Evolutionary conservation across 1,284 basidiomycete genomes (phyloP).

Genomic region (Fomitopsis palustris): DNA sequence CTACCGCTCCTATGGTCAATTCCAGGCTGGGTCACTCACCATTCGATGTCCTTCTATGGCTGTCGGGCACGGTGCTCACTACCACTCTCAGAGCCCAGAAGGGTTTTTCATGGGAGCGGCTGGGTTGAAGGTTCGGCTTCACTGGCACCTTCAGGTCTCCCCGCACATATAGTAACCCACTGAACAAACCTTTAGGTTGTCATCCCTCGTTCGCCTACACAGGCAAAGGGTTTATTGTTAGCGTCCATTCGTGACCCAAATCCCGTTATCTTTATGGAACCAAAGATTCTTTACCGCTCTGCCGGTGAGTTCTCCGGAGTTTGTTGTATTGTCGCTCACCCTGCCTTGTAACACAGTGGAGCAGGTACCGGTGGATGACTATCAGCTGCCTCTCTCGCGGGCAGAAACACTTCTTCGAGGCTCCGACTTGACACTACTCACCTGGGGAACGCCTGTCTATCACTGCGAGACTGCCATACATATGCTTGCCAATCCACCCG

Average conservation of each 20-base stretch:
- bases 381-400: constrained; percentile 71
- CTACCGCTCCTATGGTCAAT: constrained; percentile 86
- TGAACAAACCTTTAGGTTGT: constrained; percentile 57
- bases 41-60: constrained; percentile 87
- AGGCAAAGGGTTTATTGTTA: constrained; percentile 89
- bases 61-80: constrained; percentile 90
- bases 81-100: constrained; percentile 94
- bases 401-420: constrained; percentile 79
- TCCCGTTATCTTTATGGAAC: constrained; percentile 93
- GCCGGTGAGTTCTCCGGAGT: constrained; percentile 42
- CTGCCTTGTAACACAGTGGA: constrained; percentile 54
- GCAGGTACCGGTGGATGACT: constrained; percentile 90
- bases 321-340: not conserved
- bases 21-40: constrained; percentile 82
- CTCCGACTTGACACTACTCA: constrained; percentile 81
- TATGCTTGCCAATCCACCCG: constrained; percentile 65
- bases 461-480: constrained; percentile 81
- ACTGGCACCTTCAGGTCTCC: not conserved
- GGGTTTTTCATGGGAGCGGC: constrained; percentile 91
- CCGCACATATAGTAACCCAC: not conserved
- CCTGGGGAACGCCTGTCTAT: constrained; percentile 92
- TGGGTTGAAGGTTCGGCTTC: constrained; percentile 73
- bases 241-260: constrained; percentile 88
- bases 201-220: constrained; percentile 89
- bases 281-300: constrained; percentile 86